These are phyloP conservation scores for Scenedesmus sp. DNA, from an alignment of 163 green algal genomes.

Conservation along the genomic window DNA sequence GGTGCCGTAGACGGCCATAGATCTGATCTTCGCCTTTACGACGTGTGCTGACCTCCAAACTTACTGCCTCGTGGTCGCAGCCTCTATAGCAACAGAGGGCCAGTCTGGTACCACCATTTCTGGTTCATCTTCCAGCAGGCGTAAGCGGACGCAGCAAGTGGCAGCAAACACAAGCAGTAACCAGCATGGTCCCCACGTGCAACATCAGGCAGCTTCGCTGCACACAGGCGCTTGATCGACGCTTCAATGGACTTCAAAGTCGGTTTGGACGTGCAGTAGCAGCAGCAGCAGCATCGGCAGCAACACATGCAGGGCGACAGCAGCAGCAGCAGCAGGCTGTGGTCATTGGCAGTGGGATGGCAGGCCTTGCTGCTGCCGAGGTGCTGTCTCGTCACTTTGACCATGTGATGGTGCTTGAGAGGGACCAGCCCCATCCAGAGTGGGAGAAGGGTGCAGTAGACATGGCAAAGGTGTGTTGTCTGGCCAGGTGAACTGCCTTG, in stretches of 20 bases:
- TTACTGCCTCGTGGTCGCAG: background rate
- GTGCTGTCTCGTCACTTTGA: constrained; percentile 20
- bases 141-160: background rate
- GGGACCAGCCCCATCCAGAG: constrained; percentile 5
- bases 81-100: background rate
- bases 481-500: background rate
- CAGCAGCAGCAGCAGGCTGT: constrained; percentile 11
- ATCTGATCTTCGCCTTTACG: no score
- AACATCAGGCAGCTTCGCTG: background rate
- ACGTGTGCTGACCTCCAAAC: no score
- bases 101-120: background rate
- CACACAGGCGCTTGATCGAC: background rate
- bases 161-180: background rate
- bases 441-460: constrained; percentile 21
- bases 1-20: background rate
- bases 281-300: background rate
- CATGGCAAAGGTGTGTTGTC: background rate
- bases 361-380: constrained; percentile 12
- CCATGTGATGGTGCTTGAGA: constrained; percentile 20
- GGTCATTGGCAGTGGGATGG: constrained; percentile 34
- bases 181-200: background rate
- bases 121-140: background rate
- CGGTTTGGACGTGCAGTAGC: background rate
- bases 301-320: background rate
- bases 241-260: background rate